Conservation (phyloP, 148 eudicot species). For the Camellia sinensis region DNA sequence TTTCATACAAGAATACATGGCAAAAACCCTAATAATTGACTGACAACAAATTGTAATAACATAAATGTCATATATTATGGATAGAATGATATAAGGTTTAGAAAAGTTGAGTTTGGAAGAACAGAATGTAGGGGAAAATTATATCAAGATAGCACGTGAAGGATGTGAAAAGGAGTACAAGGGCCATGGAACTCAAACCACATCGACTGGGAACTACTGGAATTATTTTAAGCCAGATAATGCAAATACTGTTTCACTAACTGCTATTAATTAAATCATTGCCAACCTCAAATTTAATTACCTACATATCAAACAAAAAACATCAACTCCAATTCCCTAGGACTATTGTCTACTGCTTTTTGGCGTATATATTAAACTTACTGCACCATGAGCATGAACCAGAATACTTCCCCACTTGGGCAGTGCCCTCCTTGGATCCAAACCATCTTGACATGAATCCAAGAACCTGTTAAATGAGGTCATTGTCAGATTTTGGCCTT, state of each 20-base stretch:
- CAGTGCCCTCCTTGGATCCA: neutral
- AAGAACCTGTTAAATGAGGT: neutral
- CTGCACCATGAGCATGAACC: neutral
- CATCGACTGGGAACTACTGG: neutral
- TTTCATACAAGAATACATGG: neutral
- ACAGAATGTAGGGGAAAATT: neutral
- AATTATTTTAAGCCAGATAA: neutral
- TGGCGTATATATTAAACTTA: no score
- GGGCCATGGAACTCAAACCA: neutral
- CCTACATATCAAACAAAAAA: no score
- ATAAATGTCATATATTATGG: neutral
- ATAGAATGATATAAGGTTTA: neutral
- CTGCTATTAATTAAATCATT: neutral
- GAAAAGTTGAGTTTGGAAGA: neutral
- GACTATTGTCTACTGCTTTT: neutral
- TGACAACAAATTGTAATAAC: neutral
- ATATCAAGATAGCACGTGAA: neutral
- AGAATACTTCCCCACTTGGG: neutral
- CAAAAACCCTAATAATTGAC: neutral
- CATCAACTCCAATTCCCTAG: neutral
- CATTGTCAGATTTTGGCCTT: neutral
- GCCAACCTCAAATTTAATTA: neutral
- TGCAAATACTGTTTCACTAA: neutral
- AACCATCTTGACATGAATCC: neutral
- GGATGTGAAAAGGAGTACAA: neutral